Conservation (phyloP, 2,329 filamentous ascomycete genomes). For the Coleophoma cylindrospora region DNA sequence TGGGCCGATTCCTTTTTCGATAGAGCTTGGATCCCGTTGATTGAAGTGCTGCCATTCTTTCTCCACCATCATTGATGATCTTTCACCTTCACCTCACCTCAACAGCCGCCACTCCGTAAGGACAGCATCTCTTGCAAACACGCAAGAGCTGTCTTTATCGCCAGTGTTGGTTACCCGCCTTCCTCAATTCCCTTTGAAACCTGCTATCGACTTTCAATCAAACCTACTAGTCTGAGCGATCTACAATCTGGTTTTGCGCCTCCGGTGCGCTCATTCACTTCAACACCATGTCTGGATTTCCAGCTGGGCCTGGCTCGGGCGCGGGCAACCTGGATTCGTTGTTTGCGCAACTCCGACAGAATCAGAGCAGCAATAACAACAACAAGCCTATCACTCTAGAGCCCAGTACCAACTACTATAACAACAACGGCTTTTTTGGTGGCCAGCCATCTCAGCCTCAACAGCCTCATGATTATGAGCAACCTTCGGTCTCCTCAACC, state of each 20-base stretch:
- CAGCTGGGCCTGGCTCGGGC: constrained; percentile 18
- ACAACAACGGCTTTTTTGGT: constrained; percentile 20
- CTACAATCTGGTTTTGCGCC: constrained; percentile 22
- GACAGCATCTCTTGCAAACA: not conserved
- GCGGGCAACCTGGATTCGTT: constrained; percentile 24
- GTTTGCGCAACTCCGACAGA: constrained; percentile 27
- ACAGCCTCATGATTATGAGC: constrained; percentile 37
- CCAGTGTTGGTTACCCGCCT: not conserved
- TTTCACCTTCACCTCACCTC: not conserved
- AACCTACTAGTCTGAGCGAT: constrained; percentile 6
- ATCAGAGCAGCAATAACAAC: constrained; percentile 7
- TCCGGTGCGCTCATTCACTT: constrained; percentile 19
- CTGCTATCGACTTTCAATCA: not conserved
- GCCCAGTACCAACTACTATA: constrained; percentile 24
- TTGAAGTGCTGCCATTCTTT: not conserved
- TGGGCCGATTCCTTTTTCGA: not conserved
- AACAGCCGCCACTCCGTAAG: not conserved
- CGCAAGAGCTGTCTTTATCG: not conserved
- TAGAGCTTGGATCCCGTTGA: not conserved
- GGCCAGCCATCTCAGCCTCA: constrained; percentile 17
- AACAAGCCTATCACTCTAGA: constrained; percentile 19
- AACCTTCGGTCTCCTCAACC: constrained; percentile 53
- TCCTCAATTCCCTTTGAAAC: not conserved
- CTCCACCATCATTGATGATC: not conserved
- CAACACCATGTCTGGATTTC: constrained; percentile 28